Base-by-base conservation (phyloP, 192 early-diverging fungal species). In the Rhizophagus prolifer region DNA sequence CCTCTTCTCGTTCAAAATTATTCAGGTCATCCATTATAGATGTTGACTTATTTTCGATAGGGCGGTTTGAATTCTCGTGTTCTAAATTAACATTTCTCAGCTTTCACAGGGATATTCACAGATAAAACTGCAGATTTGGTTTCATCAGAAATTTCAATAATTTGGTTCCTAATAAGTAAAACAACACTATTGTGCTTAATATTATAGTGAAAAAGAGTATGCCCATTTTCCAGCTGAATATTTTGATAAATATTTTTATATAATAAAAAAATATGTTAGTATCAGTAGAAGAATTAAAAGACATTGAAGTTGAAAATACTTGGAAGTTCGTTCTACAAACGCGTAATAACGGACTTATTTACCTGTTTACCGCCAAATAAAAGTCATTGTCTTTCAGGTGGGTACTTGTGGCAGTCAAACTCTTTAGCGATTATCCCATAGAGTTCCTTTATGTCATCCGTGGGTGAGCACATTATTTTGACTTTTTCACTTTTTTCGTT, bases 281-380 rank as follows among this genome's bases (percentile, higher is more conserved):
- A 2, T 16, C 16, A 5, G 47, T 2, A 12, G 12, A 44, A 12
- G 10, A 44, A 13, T 44, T 44, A 12, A 44, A 10, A 44, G 6
- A 38, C 36, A 38, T 38, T 38, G 6, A 38, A 38, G 6, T 38
- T 38, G 7, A 2, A 38, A 38, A 38, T 38, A 38, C 7, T 8
- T 38, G 6, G 2, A 0, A 38, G 36, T 38, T 38, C 0, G 2
- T 44, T 1, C 10, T 44, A 54, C n/a, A n/a, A 54, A 54, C 47
- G 47, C 47, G 47, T 54, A 54, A 64, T 13, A 14, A 31, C 69
- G 8, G n/a, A 28, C 23, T 28, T 26, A 25, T 3, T 31, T 81
- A 78, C 80, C 80, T 83, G 82, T 47, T 85, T 85, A 38, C 84
- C 84, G 0, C 65, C 58, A n/a, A 77, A 85, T 1, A 85, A 69